phyloP scores from a whole-genome alignment of 768 basidiomycete genomes.

The Hericium coralloides region DNA sequence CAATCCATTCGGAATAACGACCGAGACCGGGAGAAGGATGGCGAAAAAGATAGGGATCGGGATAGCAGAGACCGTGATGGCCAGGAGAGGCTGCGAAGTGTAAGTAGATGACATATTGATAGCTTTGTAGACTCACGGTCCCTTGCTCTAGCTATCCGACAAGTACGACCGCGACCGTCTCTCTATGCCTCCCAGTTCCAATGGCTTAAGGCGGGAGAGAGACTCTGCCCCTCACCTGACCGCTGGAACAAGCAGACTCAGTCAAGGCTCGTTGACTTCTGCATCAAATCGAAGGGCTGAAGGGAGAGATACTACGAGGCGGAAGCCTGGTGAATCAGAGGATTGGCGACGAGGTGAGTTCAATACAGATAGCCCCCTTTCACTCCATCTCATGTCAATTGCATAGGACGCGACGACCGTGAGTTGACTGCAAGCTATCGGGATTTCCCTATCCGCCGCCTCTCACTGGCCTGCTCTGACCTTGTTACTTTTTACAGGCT shows the following conservation, averaged over 20 bases:
- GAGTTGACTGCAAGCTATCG: conserved; percentile 16
- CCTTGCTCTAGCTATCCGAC: conserved; percentile 62
- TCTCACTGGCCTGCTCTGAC: not conserved
- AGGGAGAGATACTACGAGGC: conserved; percentile 49
- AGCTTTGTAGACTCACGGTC: conserved; percentile 1
- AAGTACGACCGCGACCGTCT: conserved; percentile 81
- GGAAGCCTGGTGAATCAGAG: conserved; percentile 66
- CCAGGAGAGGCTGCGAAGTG: conserved; percentile 70
- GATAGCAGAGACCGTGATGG: conserved; percentile 67
- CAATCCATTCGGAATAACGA: conserved; percentile 69
- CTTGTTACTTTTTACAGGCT: conserved; percentile 25
- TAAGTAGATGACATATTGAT: conserved; percentile 27
- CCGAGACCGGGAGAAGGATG: conserved; percentile 31
- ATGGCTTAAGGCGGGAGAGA: conserved; percentile 55
- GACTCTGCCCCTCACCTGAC: conserved; percentile 55
- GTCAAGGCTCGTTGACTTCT: conserved; percentile 21
- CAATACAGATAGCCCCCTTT: too few relatives aligned
- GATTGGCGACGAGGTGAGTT: conserved; percentile 79
- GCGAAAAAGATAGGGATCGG: conserved; percentile 41
- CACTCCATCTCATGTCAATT: not conserved
- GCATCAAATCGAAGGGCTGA: conserved; percentile 44
- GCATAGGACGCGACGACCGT: conserved; percentile 54
- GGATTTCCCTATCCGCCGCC: not conserved
- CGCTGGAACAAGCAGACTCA: conserved; percentile 32
- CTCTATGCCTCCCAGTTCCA: conserved; percentile 35